Evolutionary conservation across 768 basidiomycete genomes (phyloP).

Genomic region (Ephemerocybe angulata): DNA sequence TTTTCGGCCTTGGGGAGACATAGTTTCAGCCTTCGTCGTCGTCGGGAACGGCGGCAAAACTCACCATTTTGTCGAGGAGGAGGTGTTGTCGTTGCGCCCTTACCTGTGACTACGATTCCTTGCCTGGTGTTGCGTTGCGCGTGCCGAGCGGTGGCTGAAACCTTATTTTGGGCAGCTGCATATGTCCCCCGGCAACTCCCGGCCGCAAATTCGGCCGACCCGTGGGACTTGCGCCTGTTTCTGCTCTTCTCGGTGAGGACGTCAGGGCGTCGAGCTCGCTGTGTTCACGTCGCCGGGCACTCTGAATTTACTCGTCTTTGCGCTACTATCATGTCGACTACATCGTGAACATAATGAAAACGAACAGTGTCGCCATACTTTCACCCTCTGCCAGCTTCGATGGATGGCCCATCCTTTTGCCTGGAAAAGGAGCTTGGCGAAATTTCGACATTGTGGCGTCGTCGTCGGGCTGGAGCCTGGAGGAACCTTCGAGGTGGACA

Average conservation of each 20-base stretch:
- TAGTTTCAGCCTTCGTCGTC: not conserved
- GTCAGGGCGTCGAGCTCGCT: too few relatives aligned
- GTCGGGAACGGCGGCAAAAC: constrained; percentile 12
- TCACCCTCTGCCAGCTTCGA: not conserved
- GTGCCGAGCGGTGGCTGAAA: constrained; percentile 36
- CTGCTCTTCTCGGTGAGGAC: too few relatives aligned
- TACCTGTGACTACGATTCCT: constrained; percentile 30
- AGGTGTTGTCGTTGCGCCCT: constrained; percentile 35
- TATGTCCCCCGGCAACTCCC: constrained; percentile 27
- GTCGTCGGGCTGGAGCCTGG: too few relatives aligned
- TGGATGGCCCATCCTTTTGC: not conserved
- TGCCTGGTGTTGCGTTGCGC: constrained; percentile 14
- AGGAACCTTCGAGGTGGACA: too few relatives aligned
- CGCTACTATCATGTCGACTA: too few relatives aligned
- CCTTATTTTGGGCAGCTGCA: constrained; percentile 36
- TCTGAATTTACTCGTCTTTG: too few relatives aligned
- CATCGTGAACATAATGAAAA: too few relatives aligned
- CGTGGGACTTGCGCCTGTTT: too few relatives aligned
- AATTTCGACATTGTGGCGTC: too few relatives aligned
- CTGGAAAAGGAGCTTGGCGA: not conserved
- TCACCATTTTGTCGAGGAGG: constrained; percentile 42
- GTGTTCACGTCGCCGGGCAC: too few relatives aligned
- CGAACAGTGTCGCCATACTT: too few relatives aligned
- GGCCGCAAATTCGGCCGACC: constrained; percentile 3
- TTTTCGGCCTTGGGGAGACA: constrained; percentile 66